Conservation (phyloP, 352 stramenopile species). For the Plasmopara viticola region DNA sequence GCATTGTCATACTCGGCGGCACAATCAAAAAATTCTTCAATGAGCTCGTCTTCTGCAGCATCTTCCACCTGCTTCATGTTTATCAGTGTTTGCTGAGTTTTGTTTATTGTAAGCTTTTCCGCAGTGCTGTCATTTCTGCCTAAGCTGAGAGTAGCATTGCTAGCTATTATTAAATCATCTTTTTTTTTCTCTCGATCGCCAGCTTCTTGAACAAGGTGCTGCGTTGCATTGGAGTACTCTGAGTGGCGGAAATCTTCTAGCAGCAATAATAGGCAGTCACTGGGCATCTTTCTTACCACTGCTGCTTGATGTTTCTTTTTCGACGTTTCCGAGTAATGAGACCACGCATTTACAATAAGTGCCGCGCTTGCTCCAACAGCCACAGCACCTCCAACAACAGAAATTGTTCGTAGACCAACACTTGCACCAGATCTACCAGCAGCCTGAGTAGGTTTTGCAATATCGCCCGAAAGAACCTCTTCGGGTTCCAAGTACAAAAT, state of each 20-base stretch:
- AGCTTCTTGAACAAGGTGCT: slow-evolving; percentile 27
- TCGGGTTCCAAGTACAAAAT: slow-evolving; percentile 78
- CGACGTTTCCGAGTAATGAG: slow-evolving; percentile 67
- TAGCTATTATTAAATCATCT: slow-evolving; percentile 11
- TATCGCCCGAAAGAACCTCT: slow-evolving; percentile 55
- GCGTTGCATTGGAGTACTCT: slow-evolving; percentile 21
- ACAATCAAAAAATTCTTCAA: slow-evolving; percentile 86
- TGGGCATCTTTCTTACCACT: slow-evolving; percentile 66
- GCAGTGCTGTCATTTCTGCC: slow-evolving; percentile 1
- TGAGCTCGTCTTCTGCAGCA: slow-evolving; percentile 39
- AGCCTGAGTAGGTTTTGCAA: slow-evolving; percentile 31
- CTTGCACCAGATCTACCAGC: slow-evolving; percentile 14
- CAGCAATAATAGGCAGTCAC: slow-evolving; percentile 59
- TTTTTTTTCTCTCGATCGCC: slow-evolving; percentile 26
- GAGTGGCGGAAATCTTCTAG: slow-evolving; percentile 55
- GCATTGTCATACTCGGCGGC: slow-evolving; percentile 49
- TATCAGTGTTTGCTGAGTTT: slow-evolving; percentile 27
- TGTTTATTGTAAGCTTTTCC: slow-evolving; percentile 13
- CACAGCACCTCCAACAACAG: slow-evolving; percentile 67
- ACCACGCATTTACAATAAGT: slow-evolving; percentile 75
- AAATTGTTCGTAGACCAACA: slow-evolving; percentile 46
- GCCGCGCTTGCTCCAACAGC: slow-evolving; percentile 72
- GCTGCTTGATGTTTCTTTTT: slow-evolving; percentile 60
- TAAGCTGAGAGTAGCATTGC: slow-evolving; percentile 6
- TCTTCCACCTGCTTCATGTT: slow-evolving; percentile 29